Percentiles rank a stretch among this genome's conserved stretches.
These are phyloP conservation scores for Usnea hakonensis DNA, from an alignment of 495 filamentous ascomycete species.

Conservation along the genomic window DNA sequence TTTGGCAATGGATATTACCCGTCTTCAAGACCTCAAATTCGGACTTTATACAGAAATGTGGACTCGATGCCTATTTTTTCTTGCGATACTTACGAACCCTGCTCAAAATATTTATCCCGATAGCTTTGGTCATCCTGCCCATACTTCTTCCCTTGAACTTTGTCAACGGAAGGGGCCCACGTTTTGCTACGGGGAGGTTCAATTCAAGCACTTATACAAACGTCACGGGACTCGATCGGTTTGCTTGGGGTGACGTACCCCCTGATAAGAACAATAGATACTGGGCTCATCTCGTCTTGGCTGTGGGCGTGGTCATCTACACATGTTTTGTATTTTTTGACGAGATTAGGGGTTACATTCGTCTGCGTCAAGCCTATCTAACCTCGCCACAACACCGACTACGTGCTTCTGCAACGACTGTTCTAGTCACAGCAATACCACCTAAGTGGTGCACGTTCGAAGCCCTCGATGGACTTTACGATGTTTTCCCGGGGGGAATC, in stretches of 20 bases:
- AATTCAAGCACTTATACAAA: constrained; percentile 35
- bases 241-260: constrained; percentile 89
- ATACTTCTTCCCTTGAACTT: constrained; percentile 81
- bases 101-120: constrained; percentile 80
- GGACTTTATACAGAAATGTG: constrained; percentile 92
- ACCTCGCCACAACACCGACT: constrained; percentile 94
- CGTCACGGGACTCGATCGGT: constrained; percentile 65
- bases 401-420: constrained; percentile 91
- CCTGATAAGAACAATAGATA: constrained; percentile 63
- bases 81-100: constrained; percentile 90
- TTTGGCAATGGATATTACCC: constrained; percentile 59
- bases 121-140: constrained; percentile 72
- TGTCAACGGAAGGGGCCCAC: constrained; percentile 57
- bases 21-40: constrained; percentile 71
- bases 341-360: constrained; percentile 85
- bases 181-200: constrained; percentile 35
- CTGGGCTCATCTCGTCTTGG: constrained; percentile 83
- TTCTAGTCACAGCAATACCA: constrained; percentile 85
- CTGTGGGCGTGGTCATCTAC: constrained; percentile 70
- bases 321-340: constrained; percentile 83
- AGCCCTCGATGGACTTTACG: constrained; percentile 76
- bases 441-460: constrained; percentile 78
- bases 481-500: constrained; percentile 93
- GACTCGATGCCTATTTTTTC: constrained; percentile 97
- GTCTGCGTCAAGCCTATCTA: constrained; percentile 85